Conservation (phyloP, 2,329 filamentous ascomycete species). For the Diaporthe aspalathi region DNA sequence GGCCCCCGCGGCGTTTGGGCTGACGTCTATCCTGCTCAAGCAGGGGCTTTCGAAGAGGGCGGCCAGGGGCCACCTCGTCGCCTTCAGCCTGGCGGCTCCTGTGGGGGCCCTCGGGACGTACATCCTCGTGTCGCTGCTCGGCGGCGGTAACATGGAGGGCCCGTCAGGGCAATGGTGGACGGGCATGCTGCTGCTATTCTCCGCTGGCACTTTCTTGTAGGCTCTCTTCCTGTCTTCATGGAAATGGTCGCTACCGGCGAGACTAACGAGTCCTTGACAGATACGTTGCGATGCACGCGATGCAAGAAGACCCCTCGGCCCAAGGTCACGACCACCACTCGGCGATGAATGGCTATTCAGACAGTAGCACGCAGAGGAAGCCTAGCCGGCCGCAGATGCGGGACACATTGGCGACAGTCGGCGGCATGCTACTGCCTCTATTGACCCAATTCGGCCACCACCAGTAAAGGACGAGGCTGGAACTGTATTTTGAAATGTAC, state of each 20-base stretch:
- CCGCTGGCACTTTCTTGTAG: conserved; percentile 94
- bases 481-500: not conserved
- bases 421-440: conserved; percentile 82
- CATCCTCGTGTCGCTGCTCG: conserved; percentile 79
- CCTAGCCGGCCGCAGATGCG: conserved; percentile 70
- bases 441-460: conserved; percentile 83
- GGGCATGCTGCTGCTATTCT: conserved; percentile 93
- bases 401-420: conserved; percentile 76
- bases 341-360: conserved; percentile 65
- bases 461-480: conserved; percentile 56
- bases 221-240: conserved; percentile 51
- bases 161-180: conserved; percentile 85
- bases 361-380: conserved; percentile 61
- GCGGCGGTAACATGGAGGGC: conserved; percentile 68
- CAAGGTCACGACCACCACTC: conserved; percentile 64
- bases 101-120: conserved; percentile 87
- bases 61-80: conserved; percentile 83
- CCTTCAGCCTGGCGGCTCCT: conserved; percentile 93
- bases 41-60: conserved; percentile 90
- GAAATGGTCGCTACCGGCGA: not conserved
- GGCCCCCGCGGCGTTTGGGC: conserved; percentile 92
- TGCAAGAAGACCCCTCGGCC: conserved; percentile 78
- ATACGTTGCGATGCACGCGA: conserved; percentile 98
- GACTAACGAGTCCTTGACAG: conserved; percentile 56
- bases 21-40: conserved; percentile 90